Evolutionary conservation across 1,139 yeast genomes (phyloP), one percentile per base, ranked within the genome.

Genomic region (Suhomyces yuchorum): DNA sequence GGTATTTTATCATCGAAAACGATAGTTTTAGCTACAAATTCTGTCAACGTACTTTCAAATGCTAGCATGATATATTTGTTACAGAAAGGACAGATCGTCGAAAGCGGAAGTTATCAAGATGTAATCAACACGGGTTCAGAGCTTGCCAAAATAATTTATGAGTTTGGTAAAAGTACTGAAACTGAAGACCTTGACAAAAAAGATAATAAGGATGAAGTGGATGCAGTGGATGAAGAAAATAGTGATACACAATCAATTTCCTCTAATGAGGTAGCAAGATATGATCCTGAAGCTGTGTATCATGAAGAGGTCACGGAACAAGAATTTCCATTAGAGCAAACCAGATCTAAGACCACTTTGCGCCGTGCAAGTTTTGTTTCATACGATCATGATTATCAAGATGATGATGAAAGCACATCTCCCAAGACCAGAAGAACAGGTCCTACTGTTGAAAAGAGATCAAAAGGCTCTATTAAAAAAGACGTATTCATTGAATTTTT

Each of bases 231-330:
- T 22, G 50, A 44, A n/a, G 52, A 30, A n/a, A 59, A 67, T 24
- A 40, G 64, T 70, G 60, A 71, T 72, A 70, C 51, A 61, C 76
- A 5, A 72, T 71, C 42, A 75, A 73, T 52, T 32, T 36, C 39
- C 20, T 44, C 47, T 1, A 22, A 46, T 17, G 50, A 41, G 8
- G 45, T 47, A 8, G 40, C 40, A 11, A 38, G 35, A 19, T 47
- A 43, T 15, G 19, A 37, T 8, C 47, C 50, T 3, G 45, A 37
- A 34, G 37, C 35, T 1, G 37, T 22, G n/a, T 12, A 14, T 20
- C 38, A 37, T 26, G 32, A 19, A 11, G 45, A 41, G 12, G 28
- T 32, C 5, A 33, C 26, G 8, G 47, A 40, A 24, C 37, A 19
- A 9, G 42, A 37, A 15, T 11, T 18, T n/a, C 37, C 42, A 8